phyloP scores from a whole-genome alignment of 441 rosid genomes.

The Breynia disticha region DNA sequence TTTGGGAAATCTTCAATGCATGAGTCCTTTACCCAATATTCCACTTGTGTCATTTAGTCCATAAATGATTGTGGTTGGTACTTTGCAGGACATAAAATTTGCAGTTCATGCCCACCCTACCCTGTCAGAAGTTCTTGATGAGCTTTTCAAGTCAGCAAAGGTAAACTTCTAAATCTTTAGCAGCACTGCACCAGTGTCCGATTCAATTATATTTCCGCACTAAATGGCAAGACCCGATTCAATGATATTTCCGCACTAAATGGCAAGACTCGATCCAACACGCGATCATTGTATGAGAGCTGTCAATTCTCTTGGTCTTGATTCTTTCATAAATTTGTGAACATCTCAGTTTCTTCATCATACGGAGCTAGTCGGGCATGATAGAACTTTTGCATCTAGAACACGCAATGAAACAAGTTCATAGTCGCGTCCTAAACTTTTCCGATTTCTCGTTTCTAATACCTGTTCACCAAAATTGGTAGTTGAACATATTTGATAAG shows the following conservation, averaged over 20 bases:
- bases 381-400: too few species aligned
- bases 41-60: not conserved
- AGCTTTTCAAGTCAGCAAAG: slow-evolving; percentile 93
- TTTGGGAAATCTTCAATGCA: not conserved
- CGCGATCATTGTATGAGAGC: too few species aligned
- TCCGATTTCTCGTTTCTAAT: slow-evolving; percentile 8
- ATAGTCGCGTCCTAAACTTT: too few species aligned
- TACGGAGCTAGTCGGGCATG: too few species aligned
- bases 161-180: slow-evolving; percentile 28
- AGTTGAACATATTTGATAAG: slow-evolving; percentile 18
- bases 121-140: slow-evolving; percentile 86
- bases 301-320: too few species aligned
- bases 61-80: not conserved
- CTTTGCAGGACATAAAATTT: slow-evolving; percentile 63
- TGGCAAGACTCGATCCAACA: not conserved
- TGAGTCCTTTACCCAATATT: not conserved
- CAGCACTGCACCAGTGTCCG: not conserved
- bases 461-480: slow-evolving; percentile 9
- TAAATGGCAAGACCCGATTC: not conserved
- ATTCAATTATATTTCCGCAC: not conserved
- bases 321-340: too few species aligned
- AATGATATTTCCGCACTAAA: not conserved
- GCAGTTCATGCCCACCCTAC: slow-evolving; percentile 99
- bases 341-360: too few species aligned
- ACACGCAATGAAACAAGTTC: too few species aligned